Percentiles rank a stretch among this genome's conserved stretches.
Conservation (phyloP, 495 filamentous ascomycete species). For the Neurospora sp. region DNA sequence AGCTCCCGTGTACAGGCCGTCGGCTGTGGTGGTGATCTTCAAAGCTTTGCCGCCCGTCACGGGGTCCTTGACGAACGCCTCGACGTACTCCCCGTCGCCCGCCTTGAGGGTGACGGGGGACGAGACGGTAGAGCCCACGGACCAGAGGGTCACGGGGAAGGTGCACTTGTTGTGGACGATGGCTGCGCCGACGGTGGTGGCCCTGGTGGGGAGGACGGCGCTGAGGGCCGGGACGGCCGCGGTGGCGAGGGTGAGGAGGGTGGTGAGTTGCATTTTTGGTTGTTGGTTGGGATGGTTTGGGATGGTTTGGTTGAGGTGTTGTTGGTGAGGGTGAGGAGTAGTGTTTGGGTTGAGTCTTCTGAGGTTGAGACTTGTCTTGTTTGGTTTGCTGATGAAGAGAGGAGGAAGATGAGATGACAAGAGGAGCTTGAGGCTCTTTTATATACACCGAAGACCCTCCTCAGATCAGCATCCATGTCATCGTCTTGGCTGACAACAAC, state of each 20-base stretch:
- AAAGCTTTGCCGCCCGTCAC: constrained; percentile 44
- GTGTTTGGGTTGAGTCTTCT: not conserved
- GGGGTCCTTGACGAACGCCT: constrained; percentile 35
- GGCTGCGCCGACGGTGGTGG: constrained; percentile 39
- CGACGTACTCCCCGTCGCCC: constrained; percentile 28
- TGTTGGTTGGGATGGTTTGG: constrained; percentile 2
- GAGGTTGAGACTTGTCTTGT: not conserved
- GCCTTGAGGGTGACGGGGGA: constrained; percentile 29
- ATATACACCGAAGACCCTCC: not conserved
- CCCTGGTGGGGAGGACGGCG: not conserved
- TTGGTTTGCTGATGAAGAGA: too few species aligned
- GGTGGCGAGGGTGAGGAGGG: constrained; percentile 15
- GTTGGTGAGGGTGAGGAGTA: not conserved
- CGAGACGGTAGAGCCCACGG: constrained; percentile 39
- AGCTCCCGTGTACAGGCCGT: constrained; percentile 45
- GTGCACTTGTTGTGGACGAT: constrained; percentile 43
- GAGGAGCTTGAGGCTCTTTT: not conserved
- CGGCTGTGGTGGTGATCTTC: constrained; percentile 40
- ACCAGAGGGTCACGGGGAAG: constrained; percentile 43
- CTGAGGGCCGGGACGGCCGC: not conserved
- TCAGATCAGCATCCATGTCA: not conserved
- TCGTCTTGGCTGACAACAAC: not conserved
- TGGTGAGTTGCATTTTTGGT: constrained; percentile 9
- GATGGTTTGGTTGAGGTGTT: not conserved
- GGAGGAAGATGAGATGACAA: not conserved